Evolutionary conservation across 805 yeast genomes (phyloP), one percentile per base, ranked within the genome.

Genomic region (Candida parachauliodes): DNA sequence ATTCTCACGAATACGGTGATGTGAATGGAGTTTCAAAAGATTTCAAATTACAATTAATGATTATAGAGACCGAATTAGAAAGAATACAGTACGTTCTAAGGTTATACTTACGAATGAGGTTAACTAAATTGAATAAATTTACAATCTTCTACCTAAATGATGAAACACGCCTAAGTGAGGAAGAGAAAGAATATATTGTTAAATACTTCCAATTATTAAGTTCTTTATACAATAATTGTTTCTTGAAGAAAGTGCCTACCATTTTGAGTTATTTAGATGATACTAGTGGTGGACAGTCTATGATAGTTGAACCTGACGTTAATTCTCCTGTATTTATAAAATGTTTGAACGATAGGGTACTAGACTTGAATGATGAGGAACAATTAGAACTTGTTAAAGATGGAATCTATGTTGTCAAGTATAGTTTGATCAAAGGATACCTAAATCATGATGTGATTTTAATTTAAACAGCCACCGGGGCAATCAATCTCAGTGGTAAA

Each of bases 11-110:
- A 39, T 65, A 83, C 26, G 85, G 83, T 36, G 77, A 76, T 34
- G 68, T 71, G 29, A 80, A 79, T 40, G 69, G 63, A 36, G 48
- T 61, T 2, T 45, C 52, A 8, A 50, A 59, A 12, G 86, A 82
- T 44, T 79, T 81, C 59, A 89, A 89, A 52, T 60, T 91, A 41
- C 82, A 85, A 41, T 66, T 89, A 32, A 77, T 93, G 65, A 76
- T 94, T 17, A 81, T 91, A 48, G 98, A 93, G 54, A 83, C 94
- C 10, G 98, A 93, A 49, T 72, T 93, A 17, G 98, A 93, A 50
- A 66, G 98, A 40, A 76, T 88, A 21, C 87, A 82, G 50, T 93
- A 82, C 55, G 59, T 91, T 24, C 68, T 89, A n/a, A 64, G 97
- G 36, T 74, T 87, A 10, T 91, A 88, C 55, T 65, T 89, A 23